These are phyloP conservation scores for Cladophialophora psammophila DNA, from an alignment of 2,329 filamentous ascomycete species.

Conservation along the genomic window DNA sequence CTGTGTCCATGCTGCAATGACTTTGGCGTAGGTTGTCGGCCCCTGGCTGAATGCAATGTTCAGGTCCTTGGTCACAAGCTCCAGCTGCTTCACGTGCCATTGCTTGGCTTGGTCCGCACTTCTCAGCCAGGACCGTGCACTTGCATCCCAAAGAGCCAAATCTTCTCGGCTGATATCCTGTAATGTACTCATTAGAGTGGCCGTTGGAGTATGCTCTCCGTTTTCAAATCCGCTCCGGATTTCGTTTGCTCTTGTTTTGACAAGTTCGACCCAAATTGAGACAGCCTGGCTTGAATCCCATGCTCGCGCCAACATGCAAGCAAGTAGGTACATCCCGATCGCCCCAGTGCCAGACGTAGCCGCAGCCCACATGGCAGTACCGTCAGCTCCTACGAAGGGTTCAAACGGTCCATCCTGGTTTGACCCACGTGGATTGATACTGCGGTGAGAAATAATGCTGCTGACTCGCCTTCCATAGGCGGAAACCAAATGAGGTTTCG, in stretches of 20 bases:
- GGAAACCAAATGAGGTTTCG: slow-evolving; percentile 45
- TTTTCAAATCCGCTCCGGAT: slow-evolving; percentile 17
- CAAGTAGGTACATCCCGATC: slow-evolving; percentile 44
- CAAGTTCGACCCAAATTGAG: slow-evolving; percentile 44
- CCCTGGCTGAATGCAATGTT: neutral
- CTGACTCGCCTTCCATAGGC: slow-evolving; percentile 48
- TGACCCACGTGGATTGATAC: slow-evolving; percentile 19
- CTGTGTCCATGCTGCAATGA: neutral
- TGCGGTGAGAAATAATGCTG: slow-evolving; percentile 40
- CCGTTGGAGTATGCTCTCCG: neutral
- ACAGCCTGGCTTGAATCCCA: slow-evolving; percentile 41
- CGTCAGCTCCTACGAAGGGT: slow-evolving; percentile 44
- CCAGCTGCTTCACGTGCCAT: neutral
- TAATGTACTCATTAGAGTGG: slow-evolving; percentile 11
- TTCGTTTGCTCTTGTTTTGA: slow-evolving; percentile 35
- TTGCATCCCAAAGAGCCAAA: slow-evolving; percentile 50
- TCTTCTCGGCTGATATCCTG: slow-evolving; percentile 41
- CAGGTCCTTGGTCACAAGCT: slow-evolving; percentile 24
- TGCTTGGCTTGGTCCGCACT: slow-evolving; percentile 44
- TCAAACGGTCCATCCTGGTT: slow-evolving; percentile 39
- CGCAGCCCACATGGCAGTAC: slow-evolving; percentile 49
- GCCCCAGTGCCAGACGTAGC: slow-evolving; percentile 45
- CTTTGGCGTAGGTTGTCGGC: neutral
- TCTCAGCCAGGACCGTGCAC: slow-evolving; percentile 49
- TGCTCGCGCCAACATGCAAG: slow-evolving; percentile 44